Evolutionary conservation across 2,329 filamentous ascomycete genomes (phyloP).

Genomic region (Karstenula rhodostoma): DNA sequence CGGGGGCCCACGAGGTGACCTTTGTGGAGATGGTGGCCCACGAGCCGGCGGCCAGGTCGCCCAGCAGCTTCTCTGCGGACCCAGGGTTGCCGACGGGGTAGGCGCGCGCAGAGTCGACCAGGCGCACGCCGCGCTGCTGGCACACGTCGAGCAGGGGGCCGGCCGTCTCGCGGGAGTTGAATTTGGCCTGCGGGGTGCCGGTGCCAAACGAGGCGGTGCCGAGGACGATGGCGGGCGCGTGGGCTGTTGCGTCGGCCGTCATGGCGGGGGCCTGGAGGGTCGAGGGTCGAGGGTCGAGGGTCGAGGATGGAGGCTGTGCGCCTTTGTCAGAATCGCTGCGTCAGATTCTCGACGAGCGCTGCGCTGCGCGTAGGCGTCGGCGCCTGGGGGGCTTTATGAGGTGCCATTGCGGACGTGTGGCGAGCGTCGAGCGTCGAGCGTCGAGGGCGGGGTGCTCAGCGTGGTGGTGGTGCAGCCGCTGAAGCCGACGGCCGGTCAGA

Average conservation of each 20-base stretch:
- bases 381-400: background rate
- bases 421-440: background rate
- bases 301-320: background rate
- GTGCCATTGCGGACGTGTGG: background rate
- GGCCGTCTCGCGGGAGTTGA: slow-evolving; percentile 8
- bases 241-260: background rate
- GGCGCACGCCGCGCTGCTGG: background rate
- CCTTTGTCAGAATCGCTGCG: background rate
- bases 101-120: slow-evolving; percentile 1
- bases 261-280: background rate
- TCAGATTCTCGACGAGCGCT: background rate
- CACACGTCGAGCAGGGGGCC: slow-evolving; percentile 6
- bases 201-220: slow-evolving; percentile 16
- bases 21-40: slow-evolving; percentile 1
- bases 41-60: background rate
- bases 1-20: background rate
- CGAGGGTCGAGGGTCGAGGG: background rate
- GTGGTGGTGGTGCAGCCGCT: background rate
- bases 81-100: background rate
- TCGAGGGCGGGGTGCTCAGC: no score
- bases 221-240: slow-evolving; percentile 9
- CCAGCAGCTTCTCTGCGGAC: background rate
- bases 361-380: background rate
- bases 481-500: background rate
- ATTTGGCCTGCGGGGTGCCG: slow-evolving; percentile 15